These are phyloP conservation scores for Aspergillus fumigatiaffinis DNA, from an alignment of 2,329 filamentous ascomycete genomes.

Conservation along the genomic window DNA sequence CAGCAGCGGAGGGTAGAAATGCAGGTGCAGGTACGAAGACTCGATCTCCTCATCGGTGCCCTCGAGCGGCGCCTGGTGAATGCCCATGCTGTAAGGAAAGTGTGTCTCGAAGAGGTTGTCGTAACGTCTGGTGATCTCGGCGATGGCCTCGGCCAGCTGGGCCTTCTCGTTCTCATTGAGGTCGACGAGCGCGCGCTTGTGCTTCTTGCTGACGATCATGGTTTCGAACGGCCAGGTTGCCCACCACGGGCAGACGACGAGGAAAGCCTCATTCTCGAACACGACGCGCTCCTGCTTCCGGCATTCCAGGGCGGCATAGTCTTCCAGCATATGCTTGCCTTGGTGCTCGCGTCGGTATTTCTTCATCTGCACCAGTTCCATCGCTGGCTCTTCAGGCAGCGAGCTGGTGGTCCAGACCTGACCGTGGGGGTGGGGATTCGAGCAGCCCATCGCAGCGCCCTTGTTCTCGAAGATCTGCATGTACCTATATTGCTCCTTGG, in stretches of 20 bases:
- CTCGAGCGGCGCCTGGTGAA: slow-evolving; percentile 89
- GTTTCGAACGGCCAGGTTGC: slow-evolving; percentile 96
- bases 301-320: slow-evolving; percentile 81
- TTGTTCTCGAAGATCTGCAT: slow-evolving; percentile 99
- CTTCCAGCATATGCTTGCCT: slow-evolving; percentile 72
- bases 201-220: slow-evolving; percentile 78
- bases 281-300: slow-evolving; percentile 81
- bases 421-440: slow-evolving; percentile 95
- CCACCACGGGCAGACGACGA: slow-evolving; percentile 96
- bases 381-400: slow-evolving; percentile 80
- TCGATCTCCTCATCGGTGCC: slow-evolving; percentile 80
- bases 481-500: slow-evolving; percentile 78
- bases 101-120: slow-evolving; percentile 96
- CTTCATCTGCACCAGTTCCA: slow-evolving; percentile 72
- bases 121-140: slow-evolving; percentile 85
- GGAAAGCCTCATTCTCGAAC: slow-evolving; percentile 79
- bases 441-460: slow-evolving; percentile 95
- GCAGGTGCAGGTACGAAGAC: slow-evolving; percentile 87
- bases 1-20: slow-evolving; percentile 93
- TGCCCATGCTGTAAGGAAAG: slow-evolving; percentile 95
- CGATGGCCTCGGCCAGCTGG: slow-evolving; percentile 75
- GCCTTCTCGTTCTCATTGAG: slow-evolving; percentile 66
- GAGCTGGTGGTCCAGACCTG: slow-evolving; percentile 94
- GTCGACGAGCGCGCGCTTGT: slow-evolving; percentile 81
- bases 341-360: slow-evolving; percentile 71